Evolutionary conservation across 768 basidiomycete genomes (phyloP).

Genomic region (Mycena maculata): DNA sequence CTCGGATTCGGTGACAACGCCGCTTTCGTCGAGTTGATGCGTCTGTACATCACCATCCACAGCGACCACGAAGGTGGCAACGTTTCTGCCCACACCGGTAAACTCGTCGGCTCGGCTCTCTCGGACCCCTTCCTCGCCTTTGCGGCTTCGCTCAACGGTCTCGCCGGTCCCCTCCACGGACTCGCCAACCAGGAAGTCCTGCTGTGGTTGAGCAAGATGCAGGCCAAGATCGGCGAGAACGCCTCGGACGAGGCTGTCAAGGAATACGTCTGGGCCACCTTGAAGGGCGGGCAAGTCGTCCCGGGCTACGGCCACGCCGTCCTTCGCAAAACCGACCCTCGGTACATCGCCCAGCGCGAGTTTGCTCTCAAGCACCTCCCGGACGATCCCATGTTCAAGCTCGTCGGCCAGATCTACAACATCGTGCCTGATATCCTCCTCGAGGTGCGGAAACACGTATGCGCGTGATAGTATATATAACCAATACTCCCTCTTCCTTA

Average conservation of each 20-base stretch:
- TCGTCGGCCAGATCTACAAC: slow-evolving; percentile 89
- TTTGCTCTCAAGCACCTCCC: slow-evolving; percentile 90
- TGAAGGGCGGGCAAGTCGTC: slow-evolving; percentile 93
- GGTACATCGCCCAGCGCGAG: slow-evolving; percentile 90
- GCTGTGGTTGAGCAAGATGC: slow-evolving; percentile 95
- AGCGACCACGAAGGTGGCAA: slow-evolving; percentile 99
- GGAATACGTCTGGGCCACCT: slow-evolving; percentile 94
- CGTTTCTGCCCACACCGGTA: slow-evolving; percentile 95
- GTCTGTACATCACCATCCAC: slow-evolving; percentile 98
- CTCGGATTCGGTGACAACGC: slow-evolving; percentile 92
- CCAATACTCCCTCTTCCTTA: slow-evolving; percentile 40
- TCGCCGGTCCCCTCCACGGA: slow-evolving; percentile 97
- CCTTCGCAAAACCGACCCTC: slow-evolving; percentile 91
- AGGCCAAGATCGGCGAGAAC: slow-evolving; percentile 85
- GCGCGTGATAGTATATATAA: not conserved
- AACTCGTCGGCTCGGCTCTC: slow-evolving; percentile 93
- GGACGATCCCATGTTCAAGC: slow-evolving; percentile 91
- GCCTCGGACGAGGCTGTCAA: slow-evolving; percentile 89
- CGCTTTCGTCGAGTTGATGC: slow-evolving; percentile 92
- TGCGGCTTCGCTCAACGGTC: slow-evolving; percentile 92
- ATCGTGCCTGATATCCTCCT: slow-evolving; percentile 92
- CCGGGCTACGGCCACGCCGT: slow-evolving; percentile 94
- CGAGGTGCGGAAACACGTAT: slow-evolving; percentile 61
- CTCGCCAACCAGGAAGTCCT: slow-evolving; percentile 98
- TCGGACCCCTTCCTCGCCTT: slow-evolving; percentile 98